Percentiles rank a stretch among this genome's conserved stretches.
phyloP scores from a whole-genome alignment of 2,329 filamentous ascomycete genomes.

The Myriosclerotinia scirpicola region DNA sequence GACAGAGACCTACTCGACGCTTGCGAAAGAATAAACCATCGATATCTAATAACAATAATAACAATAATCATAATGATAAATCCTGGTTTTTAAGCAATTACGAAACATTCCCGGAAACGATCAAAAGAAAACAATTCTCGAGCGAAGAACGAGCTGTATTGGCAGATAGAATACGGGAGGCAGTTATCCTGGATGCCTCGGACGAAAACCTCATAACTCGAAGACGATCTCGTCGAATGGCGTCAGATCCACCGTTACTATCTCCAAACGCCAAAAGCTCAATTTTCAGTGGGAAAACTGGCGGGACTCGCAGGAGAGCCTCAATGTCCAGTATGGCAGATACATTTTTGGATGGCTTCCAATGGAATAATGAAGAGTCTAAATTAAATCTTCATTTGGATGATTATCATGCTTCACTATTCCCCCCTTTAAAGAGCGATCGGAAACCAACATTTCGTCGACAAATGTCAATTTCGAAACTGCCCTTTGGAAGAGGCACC shows the following conservation, averaged over 20 bases:
- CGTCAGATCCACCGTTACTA: slow-evolving; percentile 11
- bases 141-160: slow-evolving; percentile 67
- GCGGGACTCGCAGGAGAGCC: slow-evolving; percentile 23
- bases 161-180: slow-evolving; percentile 52
- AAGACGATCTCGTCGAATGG: slow-evolving; percentile 43
- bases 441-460: slow-evolving; percentile 65
- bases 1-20: slow-evolving; percentile 33
- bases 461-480: slow-evolving; percentile 68
- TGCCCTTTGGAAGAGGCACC: slow-evolving; percentile 59
- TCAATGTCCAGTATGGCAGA: slow-evolving; percentile 33
- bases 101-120: slow-evolving; percentile 65
- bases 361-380: slow-evolving; percentile 72
- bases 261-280: slow-evolving; percentile 17
- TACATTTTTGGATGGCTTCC: slow-evolving; percentile 62
- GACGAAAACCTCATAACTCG: slow-evolving; percentile 57
- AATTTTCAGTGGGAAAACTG: slow-evolving; percentile 10
- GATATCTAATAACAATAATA: slow-evolving; percentile 44
- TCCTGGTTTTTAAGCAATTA: slow-evolving; percentile 58
- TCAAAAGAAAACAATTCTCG: slow-evolving; percentile 69
- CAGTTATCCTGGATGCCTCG: slow-evolving; percentile 55
- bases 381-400: slow-evolving; percentile 68
- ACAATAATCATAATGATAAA: slow-evolving; percentile 47
- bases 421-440: slow-evolving; percentile 43
- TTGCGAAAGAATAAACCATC: slow-evolving; percentile 37
- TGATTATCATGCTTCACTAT: slow-evolving; percentile 58